These are phyloP conservation scores for maize (Zea mays) DNA, from an alignment of 176 grass and related monocot species.

Conservation along the genomic window DNA sequence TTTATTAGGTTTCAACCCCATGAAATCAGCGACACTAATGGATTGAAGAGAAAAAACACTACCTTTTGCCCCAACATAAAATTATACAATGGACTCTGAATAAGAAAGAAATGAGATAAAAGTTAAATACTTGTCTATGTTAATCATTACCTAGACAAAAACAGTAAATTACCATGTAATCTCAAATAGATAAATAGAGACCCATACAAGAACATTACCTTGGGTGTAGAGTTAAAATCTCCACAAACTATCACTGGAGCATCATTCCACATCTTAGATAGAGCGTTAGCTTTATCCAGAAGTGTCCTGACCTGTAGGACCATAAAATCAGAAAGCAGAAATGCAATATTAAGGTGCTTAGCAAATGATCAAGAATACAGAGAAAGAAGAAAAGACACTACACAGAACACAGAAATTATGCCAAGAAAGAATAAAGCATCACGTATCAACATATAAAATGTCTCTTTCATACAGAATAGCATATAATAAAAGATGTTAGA, in stretches of 20 bases:
- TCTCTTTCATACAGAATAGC: constrained; percentile 7
- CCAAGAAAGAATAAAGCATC: constrained; percentile 19
- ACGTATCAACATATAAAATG: constrained; percentile 11
- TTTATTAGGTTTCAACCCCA: constrained; percentile 33
- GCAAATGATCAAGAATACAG: constrained; percentile 23
- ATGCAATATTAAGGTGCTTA: not conserved
- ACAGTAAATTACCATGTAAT: constrained; percentile 21
- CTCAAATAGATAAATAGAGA: constrained; percentile 15
- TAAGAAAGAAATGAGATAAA: constrained; percentile 40
- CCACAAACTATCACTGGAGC: constrained; percentile 94
- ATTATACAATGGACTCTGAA: constrained; percentile 89
- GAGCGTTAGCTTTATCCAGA: constrained; percentile 60
- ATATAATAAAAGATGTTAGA: not conserved
- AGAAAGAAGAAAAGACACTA: constrained; percentile 1
- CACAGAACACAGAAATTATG: constrained; percentile 11
- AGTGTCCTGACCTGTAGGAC: constrained; percentile 82
- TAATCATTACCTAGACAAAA: constrained; percentile 31
- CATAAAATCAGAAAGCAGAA: constrained; percentile 36
- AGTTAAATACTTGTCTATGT: constrained; percentile 32
- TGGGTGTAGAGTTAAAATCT: constrained; percentile 92
- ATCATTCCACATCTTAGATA: constrained; percentile 85
- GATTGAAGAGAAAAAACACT: constrained; percentile 20
- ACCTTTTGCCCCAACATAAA: constrained; percentile 81
- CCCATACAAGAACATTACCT: constrained; percentile 46
- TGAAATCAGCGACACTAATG: constrained; percentile 18